Evolutionary conservation across 768 basidiomycete species (phyloP).

Genomic region (Boletus eberwhitei): DNA sequence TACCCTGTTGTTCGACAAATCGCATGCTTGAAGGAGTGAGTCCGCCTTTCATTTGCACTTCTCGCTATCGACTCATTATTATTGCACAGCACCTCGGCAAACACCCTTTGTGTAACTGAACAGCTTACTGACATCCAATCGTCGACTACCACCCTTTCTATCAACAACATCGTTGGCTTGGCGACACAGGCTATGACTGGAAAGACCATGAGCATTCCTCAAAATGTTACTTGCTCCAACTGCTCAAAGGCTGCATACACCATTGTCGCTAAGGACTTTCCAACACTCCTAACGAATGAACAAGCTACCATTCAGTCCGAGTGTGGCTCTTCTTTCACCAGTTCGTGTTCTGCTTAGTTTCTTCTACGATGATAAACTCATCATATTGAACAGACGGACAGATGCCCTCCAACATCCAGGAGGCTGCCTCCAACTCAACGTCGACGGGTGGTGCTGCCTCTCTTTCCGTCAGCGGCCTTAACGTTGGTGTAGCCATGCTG

Average conservation of each 20-base stretch:
- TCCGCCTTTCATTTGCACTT: slow-evolving; percentile 1
- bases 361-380: not conserved
- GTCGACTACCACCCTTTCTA: slow-evolving; percentile 18
- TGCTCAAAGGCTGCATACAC: slow-evolving; percentile 54
- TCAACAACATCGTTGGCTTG: slow-evolving; percentile 17
- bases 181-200: slow-evolving; percentile 7
- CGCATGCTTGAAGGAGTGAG: slow-evolving; percentile 65
- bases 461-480: slow-evolving; percentile 21
- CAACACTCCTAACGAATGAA: slow-evolving; percentile 30
- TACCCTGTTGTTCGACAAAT: slow-evolving; percentile 59
- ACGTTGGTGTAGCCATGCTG: slow-evolving; percentile 27
- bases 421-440: slow-evolving; percentile 22
- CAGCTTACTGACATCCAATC: slow-evolving; percentile 51
- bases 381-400: slow-evolving; percentile 26
- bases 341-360: slow-evolving; percentile 33
- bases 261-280: slow-evolving; percentile 35
- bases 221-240: slow-evolving; percentile 49
- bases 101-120: slow-evolving; percentile 56
- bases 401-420: slow-evolving; percentile 26
- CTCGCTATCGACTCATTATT: not conserved
- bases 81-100: slow-evolving; percentile 31
- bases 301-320: slow-evolving; percentile 28
- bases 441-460: slow-evolving; percentile 20
- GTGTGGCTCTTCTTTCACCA: slow-evolving; percentile 53
- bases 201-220: slow-evolving; percentile 13